phyloP scores from a whole-genome alignment of 805 yeast species.

The Nakazawaea siamensis region DNA sequence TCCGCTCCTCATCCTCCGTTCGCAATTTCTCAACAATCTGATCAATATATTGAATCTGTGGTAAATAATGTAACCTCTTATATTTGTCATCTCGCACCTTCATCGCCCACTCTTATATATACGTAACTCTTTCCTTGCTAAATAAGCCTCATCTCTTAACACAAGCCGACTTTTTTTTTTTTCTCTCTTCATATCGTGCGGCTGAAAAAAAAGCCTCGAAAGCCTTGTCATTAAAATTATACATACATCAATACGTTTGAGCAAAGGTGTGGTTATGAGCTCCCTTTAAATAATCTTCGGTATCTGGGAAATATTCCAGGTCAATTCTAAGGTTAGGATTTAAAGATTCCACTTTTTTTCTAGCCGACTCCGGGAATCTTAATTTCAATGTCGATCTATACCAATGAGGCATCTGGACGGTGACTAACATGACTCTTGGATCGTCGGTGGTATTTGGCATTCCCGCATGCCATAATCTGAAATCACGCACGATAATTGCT shows the following conservation, averaged over 20 bases:
- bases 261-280: slow-evolving; percentile 7
- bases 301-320: slow-evolving; percentile 5
- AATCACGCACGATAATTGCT: slow-evolving; percentile 6
- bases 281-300: slow-evolving; percentile 4
- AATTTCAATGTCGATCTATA: slow-evolving; percentile 2
- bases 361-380: slow-evolving; percentile 3
- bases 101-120: too few relatives aligned
- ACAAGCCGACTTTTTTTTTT: too few relatives aligned
- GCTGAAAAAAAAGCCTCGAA: too few relatives aligned
- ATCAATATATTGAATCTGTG: too few relatives aligned
- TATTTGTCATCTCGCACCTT: too few relatives aligned
- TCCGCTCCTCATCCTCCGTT: slow-evolving; percentile 3
- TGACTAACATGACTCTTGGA: slow-evolving; percentile 7
- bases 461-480: slow-evolving; percentile 8
- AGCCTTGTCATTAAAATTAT: too few relatives aligned
- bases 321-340: background rate
- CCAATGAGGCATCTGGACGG: slow-evolving; percentile 8
- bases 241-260: slow-evolving; percentile 1
- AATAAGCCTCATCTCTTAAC: too few relatives aligned
- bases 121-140: too few relatives aligned
- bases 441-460: slow-evolving; percentile 5
- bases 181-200: too few relatives aligned
- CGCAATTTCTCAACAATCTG: too few relatives aligned
- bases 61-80: too few relatives aligned
- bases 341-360: background rate